Conservation (phyloP, 768 basidiomycete genomes). For the Panus rudis region DNA sequence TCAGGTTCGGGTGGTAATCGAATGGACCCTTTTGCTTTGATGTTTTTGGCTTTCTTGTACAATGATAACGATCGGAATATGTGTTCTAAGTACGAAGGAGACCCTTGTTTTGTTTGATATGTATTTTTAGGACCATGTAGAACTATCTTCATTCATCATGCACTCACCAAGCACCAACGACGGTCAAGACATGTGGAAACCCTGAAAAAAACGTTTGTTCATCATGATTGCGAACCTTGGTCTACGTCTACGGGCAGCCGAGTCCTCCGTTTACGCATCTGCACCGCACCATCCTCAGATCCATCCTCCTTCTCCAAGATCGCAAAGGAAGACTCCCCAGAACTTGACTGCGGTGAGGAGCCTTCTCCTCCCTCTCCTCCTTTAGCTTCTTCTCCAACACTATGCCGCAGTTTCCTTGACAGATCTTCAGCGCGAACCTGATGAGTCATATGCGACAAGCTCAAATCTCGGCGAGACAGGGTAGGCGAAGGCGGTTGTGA, state of each 20-base stretch:
- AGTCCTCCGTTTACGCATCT: conserved; percentile 16
- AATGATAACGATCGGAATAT: neutral
- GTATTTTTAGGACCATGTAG: neutral
- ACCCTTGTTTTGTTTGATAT: neutral
- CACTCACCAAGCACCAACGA: too few relatives aligned
- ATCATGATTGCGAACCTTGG: too few relatives aligned
- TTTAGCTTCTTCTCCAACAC: conserved; percentile 8
- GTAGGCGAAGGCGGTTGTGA: conserved; percentile 64
- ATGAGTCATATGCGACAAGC: conserved; percentile 8
- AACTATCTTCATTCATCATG: too few relatives aligned
- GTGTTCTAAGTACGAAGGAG: too few relatives aligned
- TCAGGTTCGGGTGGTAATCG: conserved; percentile 57
- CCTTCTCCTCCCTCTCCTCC: too few relatives aligned
- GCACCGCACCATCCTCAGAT: conserved; percentile 17
- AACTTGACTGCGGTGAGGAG: too few relatives aligned
- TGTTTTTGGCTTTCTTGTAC: neutral
- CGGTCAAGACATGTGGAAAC: too few relatives aligned
- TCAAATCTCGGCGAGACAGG: conserved; percentile 21
- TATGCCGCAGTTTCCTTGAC: conserved; percentile 7
- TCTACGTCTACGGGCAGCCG: too few relatives aligned
- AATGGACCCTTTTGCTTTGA: neutral
- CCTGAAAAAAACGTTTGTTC: too few relatives aligned
- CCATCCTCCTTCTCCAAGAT: conserved; percentile 19
- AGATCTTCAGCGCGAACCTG: conserved; percentile 4
- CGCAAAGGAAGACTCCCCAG: conserved; percentile 19